These are phyloP conservation scores for Hypoxylon rickii DNA, from an alignment of 495 filamentous ascomycete genomes.

Conservation along the genomic window DNA sequence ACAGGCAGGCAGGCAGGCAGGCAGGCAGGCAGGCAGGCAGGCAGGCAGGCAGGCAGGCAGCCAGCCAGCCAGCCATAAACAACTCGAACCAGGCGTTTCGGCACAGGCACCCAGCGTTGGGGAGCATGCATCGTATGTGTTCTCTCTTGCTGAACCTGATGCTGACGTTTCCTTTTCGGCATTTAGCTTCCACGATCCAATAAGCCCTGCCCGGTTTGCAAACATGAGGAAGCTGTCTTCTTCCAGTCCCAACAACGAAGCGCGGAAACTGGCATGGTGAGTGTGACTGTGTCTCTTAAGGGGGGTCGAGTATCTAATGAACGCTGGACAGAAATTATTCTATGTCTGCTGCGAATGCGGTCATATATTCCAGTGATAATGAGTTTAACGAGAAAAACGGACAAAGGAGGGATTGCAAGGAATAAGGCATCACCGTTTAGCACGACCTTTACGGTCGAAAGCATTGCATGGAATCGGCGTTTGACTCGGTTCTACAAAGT, in stretches of 20 bases:
- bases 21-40: no score
- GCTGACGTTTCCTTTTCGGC: slow-evolving; percentile 54
- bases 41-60: slow-evolving; percentile 2
- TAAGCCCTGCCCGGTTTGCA: slow-evolving; percentile 80
- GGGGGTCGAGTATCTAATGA: slow-evolving; percentile 34
- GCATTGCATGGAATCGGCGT: slow-evolving; percentile 35
- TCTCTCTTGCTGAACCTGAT: slow-evolving; percentile 32
- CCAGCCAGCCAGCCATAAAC: slow-evolving; percentile 12
- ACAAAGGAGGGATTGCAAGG: slow-evolving; percentile 19
- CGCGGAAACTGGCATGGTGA: slow-evolving; percentile 96
- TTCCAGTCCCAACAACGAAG: slow-evolving; percentile 98
- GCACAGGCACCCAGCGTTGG: slow-evolving; percentile 20
- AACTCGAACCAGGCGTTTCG: slow-evolving; percentile 1
- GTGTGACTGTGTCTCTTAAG: slow-evolving; percentile 32
- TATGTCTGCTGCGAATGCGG: slow-evolving; percentile 94
- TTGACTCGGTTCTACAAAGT: slow-evolving; percentile 12
- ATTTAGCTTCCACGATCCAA: slow-evolving; percentile 83
- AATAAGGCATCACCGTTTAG: slow-evolving; percentile 24
- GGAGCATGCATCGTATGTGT: slow-evolving; percentile 17
- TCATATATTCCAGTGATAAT: slow-evolving; percentile 71
- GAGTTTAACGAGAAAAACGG: background rate
- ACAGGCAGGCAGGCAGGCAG: no score
- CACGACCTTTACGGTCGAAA: slow-evolving; percentile 18
- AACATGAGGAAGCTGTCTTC: slow-evolving; percentile 87
- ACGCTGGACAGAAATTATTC: slow-evolving; percentile 79